Evolutionary conservation across 352 stramenopile genomes (phyloP).

Genomic region (Phytopythium sindhum): DNA sequence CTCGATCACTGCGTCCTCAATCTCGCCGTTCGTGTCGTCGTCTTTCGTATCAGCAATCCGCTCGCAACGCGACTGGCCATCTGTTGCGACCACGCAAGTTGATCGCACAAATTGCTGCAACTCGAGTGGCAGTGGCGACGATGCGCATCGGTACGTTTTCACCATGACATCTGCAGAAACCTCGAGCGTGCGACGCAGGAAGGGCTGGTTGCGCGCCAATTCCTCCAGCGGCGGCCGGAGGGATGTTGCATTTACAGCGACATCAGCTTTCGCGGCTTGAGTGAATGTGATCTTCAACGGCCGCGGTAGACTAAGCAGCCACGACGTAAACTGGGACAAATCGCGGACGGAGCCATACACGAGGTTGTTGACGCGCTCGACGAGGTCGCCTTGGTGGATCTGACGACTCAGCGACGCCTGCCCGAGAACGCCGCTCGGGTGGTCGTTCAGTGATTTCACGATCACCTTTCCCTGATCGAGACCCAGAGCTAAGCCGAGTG

Average conservation of each 20-base stretch:
- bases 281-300: constrained; percentile 70
- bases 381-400: constrained; percentile 64
- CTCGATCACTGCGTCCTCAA: constrained; percentile 3
- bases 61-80: constrained; percentile 36
- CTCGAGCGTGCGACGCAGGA: constrained; percentile 11
- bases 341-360: constrained; percentile 58
- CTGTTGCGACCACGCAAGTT: constrained; percentile 34
- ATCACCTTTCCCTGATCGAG: constrained; percentile 64
- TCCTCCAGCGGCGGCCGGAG: constrained; percentile 18
- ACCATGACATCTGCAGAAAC: constrained; percentile 11
- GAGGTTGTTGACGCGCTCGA: constrained; percentile 71
- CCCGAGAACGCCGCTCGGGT: constrained; percentile 52
- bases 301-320: constrained; percentile 56
- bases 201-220: constrained; percentile 21
- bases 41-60: constrained; percentile 2
- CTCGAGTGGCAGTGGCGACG: constrained; percentile 38
- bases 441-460: constrained; percentile 80
- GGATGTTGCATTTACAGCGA: constrained; percentile 2
- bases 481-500: constrained; percentile 67
- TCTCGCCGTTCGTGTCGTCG: constrained; percentile 3
- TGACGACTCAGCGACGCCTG: constrained; percentile 67
- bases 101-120: constrained; percentile 32
- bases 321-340: constrained; percentile 80
- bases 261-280: constrained; percentile 16
- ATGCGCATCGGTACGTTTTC: constrained; percentile 34